Evolutionary conservation across 192 early-diverging fungal genomes (phyloP).

Genomic region (Dimargaris cristalligena): DNA sequence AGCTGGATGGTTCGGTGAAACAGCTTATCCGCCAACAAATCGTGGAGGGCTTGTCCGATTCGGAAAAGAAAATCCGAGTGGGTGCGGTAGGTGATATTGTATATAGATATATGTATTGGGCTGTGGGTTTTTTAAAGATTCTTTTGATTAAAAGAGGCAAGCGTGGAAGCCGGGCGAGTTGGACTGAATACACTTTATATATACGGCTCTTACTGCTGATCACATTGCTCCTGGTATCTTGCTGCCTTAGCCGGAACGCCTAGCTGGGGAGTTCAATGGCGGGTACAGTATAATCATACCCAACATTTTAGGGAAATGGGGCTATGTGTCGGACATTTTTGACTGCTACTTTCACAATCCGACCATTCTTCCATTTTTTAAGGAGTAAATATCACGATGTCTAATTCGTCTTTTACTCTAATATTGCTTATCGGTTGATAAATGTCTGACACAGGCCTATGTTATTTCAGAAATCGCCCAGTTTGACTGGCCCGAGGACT

Average conservation of each 20-base stretch:
- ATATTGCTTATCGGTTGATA: too few relatives aligned
- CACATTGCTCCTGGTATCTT: too few relatives aligned
- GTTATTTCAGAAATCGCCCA: conserved; percentile 76
- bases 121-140: too few relatives aligned
- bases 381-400: not conserved
- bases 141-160: too few relatives aligned
- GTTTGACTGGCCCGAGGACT: conserved; percentile 85
- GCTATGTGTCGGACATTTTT: not conserved
- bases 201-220: too few relatives aligned
- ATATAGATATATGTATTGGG: not conserved
- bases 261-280: too few relatives aligned
- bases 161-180: too few relatives aligned
- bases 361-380: not conserved
- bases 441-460: too few relatives aligned
- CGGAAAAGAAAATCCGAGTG: conserved; percentile 3
- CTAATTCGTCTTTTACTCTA: not conserved
- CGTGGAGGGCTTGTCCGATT: not conserved
- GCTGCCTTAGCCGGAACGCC: too few relatives aligned
- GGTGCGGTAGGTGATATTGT: not conserved
- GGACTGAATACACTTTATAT: too few relatives aligned
- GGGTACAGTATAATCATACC: not conserved
- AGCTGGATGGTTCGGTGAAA: not conserved
- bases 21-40: not conserved
- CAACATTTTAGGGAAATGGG: not conserved
- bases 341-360: not conserved